Evolutionary conservation across 148 eudicot genomes (phyloP).

Genomic region (Limonium bicolor): DNA sequence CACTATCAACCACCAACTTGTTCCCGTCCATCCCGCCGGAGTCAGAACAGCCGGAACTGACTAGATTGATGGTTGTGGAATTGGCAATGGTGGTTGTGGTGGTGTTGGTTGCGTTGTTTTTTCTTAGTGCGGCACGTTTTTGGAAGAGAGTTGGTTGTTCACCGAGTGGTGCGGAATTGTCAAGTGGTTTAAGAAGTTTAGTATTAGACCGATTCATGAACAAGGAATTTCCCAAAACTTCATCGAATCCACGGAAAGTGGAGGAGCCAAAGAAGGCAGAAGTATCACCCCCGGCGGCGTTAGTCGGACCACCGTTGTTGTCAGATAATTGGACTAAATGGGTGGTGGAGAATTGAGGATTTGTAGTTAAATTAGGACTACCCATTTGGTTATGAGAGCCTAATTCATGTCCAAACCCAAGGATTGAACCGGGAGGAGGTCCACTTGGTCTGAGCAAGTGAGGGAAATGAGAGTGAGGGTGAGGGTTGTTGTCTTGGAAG

Average conservation of each 20-base stretch:
- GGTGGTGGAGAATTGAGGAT: conserved; percentile 24
- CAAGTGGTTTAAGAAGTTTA: conserved; percentile 68
- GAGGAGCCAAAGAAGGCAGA: conserved; percentile 14
- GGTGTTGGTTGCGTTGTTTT: conserved; percentile 25
- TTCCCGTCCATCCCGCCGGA: conserved; percentile 4
- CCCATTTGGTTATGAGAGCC: conserved; percentile 27
- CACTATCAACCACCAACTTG: conserved; percentile 27
- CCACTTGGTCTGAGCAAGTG: background rate
- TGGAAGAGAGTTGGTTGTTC: conserved; percentile 83
- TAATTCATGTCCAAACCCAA: conserved; percentile 39
- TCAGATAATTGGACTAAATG: conserved; percentile 33
- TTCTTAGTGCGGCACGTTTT: conserved; percentile 80
- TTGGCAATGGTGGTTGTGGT: too few relatives aligned
- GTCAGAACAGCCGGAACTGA: conserved; percentile 2
- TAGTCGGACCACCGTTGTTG: too few relatives aligned
- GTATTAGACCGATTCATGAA: conserved; percentile 45
- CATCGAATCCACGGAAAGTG: conserved; percentile 30
- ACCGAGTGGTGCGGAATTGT: conserved; percentile 45
- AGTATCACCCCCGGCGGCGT: conserved; percentile 6
- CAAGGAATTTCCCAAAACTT: conserved; percentile 26
- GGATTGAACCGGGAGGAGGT: conserved; percentile 14
- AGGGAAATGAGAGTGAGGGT: background rate
- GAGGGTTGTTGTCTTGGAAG: conserved; percentile 18
- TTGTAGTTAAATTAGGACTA: conserved; percentile 19
- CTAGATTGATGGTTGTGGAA: conserved; percentile 14